phyloP scores from a whole-genome alignment of 495 filamentous ascomycete genomes.

The Xylaria scruposa region DNA sequence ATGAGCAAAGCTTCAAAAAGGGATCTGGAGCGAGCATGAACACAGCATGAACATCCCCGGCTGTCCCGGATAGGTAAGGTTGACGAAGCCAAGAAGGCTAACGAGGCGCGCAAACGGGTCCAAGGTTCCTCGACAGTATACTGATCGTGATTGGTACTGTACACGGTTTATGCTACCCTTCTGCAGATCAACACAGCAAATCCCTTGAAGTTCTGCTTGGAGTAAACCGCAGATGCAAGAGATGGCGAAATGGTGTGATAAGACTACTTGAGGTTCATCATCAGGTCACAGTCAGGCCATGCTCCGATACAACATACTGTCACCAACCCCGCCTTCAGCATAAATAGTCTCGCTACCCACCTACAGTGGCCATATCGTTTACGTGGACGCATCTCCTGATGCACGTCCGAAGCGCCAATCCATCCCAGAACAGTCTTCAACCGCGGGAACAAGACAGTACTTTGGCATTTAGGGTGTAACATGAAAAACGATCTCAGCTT shows the following conservation, averaged over 20 bases:
- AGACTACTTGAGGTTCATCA: neutral
- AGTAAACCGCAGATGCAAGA: constrained; percentile 9
- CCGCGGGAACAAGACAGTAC: neutral
- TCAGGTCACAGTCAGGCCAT: constrained; percentile 11
- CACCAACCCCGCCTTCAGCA: constrained; percentile 11
- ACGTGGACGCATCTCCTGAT: neutral
- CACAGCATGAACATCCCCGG: constrained; percentile 8
- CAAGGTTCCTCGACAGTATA: constrained; percentile 10
- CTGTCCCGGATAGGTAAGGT: constrained; percentile 11
- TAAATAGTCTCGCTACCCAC: constrained; percentile 23
- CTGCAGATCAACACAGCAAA: constrained; percentile 11
- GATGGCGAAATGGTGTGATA: constrained; percentile 19
- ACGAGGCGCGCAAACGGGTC: constrained; percentile 15
- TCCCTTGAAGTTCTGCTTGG: neutral
- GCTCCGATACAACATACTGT: constrained; percentile 13
- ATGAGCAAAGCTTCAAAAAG: constrained; percentile 18
- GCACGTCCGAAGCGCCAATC: neutral
- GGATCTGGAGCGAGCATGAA: neutral
- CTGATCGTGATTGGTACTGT: neutral
- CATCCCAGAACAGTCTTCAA: neutral
- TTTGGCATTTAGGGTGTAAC: neutral
- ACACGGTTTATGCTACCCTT: neutral
- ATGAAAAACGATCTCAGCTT: neutral
- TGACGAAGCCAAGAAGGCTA: neutral
- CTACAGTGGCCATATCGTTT: neutral